Percentiles rank a stretch among this genome's conserved stretches.
Evolutionary conservation across 371 early-diverging fungal genomes (phyloP).

Genomic region (Actinomucor elegans): DNA sequence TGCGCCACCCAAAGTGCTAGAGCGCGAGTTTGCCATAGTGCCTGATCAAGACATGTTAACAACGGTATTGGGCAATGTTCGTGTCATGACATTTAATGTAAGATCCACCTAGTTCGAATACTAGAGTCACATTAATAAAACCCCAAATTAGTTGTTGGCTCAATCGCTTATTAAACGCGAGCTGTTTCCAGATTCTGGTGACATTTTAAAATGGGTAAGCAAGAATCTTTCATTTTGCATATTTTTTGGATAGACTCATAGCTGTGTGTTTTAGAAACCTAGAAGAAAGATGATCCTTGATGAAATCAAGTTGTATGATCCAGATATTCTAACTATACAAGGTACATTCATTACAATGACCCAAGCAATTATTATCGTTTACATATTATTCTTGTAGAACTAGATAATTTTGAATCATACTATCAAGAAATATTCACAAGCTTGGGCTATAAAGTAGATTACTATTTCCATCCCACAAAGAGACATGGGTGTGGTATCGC

Average conservation of each 20-base stretch:
- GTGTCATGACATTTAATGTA: constrained; percentile 47
- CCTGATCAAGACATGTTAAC: constrained; percentile 11
- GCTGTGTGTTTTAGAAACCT: constrained; percentile 29
- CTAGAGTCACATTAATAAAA: too few species aligned
- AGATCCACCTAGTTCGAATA: too few species aligned
- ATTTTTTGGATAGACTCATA: not conserved
- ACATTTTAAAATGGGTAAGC: constrained; percentile 44
- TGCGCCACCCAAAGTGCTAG: constrained; percentile 11
- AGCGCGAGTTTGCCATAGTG: constrained; percentile 22
- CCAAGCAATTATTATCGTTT: not conserved
- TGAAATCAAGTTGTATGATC: constrained; percentile 46
- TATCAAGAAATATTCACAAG: constrained; percentile 27
- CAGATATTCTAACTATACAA: constrained; percentile 58
- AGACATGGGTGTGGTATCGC: constrained; percentile 44
- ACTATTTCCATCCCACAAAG: constrained; percentile 34
- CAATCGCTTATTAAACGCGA: constrained; percentile 55
- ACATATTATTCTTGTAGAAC: constrained; percentile 19
- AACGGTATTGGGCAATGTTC: constrained; percentile 9
- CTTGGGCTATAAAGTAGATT: constrained; percentile 33
- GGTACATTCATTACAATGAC: constrained; percentile 17
- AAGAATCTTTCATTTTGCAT: too few species aligned
- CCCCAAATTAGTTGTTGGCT: constrained; percentile 42
- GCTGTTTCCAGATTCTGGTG: constrained; percentile 54
- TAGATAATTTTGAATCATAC: constrained; percentile 39
- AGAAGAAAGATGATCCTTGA: constrained; percentile 42